These are phyloP conservation scores for Murraya paniculata DNA, from an alignment of 345 rosid species.

Conservation along the genomic window DNA sequence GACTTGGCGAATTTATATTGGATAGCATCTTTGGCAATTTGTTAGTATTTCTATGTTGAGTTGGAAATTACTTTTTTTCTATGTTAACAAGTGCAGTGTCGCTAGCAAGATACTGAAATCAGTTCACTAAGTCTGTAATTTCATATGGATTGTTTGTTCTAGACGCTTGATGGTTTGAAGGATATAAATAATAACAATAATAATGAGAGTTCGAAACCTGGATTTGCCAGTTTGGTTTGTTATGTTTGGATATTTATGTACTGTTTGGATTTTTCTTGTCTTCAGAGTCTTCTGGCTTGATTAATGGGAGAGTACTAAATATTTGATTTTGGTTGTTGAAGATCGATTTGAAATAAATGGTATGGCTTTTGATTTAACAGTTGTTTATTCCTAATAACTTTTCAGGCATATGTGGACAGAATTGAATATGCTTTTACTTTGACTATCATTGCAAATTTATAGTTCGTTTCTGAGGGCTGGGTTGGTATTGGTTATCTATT, in stretches of 20 bases:
- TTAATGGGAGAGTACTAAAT: not conserved
- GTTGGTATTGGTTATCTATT: conserved; percentile 5
- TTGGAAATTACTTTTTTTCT: not conserved
- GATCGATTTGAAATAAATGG: not conserved
- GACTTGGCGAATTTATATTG: not conserved
- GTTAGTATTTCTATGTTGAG: not conserved
- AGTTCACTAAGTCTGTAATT: not conserved
- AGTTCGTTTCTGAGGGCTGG: conserved; percentile 11
- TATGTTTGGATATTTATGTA: conserved; percentile 1
- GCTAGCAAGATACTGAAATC: not conserved
- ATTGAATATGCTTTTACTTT: conserved; percentile 8
- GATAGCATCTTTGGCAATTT: not conserved
- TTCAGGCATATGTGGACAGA: conserved; percentile 9
- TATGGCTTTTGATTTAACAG: not conserved
- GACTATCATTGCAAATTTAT: not conserved
- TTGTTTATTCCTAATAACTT: not conserved
- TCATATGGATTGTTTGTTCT: not conserved
- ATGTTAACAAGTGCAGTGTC: not conserved
- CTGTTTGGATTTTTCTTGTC: not conserved
- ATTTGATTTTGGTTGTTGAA: not conserved
- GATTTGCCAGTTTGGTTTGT: not conserved
- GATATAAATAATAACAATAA: not conserved
- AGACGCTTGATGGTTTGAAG: not conserved
- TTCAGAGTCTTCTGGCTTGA: not conserved
- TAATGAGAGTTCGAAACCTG: not conserved